Percentiles rank a stretch among this genome's conserved stretches.
phyloP scores from a whole-genome alignment of 768 basidiomycete species.

The Tylopilus subfusipes region DNA sequence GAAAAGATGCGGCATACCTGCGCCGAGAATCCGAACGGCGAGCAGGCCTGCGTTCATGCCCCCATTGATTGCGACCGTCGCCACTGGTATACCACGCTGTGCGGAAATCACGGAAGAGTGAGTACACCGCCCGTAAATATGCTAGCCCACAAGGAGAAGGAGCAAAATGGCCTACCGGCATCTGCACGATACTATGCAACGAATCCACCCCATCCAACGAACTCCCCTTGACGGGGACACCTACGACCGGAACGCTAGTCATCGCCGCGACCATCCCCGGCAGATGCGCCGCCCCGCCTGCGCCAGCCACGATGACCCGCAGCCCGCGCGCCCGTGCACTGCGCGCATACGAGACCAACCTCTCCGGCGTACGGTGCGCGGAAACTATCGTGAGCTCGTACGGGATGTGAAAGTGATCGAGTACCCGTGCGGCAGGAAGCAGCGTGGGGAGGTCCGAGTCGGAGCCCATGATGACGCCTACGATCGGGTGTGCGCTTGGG shows the following conservation, averaged over 20 bases:
- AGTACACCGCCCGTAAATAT: not conserved
- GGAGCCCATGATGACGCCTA: constrained; percentile 97
- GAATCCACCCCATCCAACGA: constrained; percentile 94
- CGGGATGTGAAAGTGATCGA: constrained; percentile 78
- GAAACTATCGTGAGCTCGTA: constrained; percentile 96
- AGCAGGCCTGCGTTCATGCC: constrained; percentile 90
- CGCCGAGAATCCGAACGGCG: constrained; percentile 84
- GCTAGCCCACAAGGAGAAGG: not conserved
- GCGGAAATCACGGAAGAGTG: not conserved
- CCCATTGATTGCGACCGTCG: constrained; percentile 96
- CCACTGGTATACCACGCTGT: constrained; percentile 93
- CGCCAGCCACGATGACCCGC: constrained; percentile 85
- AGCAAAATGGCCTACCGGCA: constrained; percentile 71
- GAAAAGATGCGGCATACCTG: constrained; percentile 64
- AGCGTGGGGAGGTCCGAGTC: constrained; percentile 97
- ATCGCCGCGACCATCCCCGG: constrained; percentile 98
- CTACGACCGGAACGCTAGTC: constrained; percentile 89
- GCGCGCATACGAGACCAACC: constrained; percentile 79
- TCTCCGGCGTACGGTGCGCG: constrained; percentile 90
- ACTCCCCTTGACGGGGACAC: constrained; percentile 96
- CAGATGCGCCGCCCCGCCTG: constrained; percentile 97
- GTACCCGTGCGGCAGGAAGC: constrained; percentile 81
- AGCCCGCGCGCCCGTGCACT: constrained; percentile 65
- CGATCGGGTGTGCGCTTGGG: constrained; percentile 69
- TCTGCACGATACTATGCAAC: constrained; percentile 96